These are phyloP conservation scores for Boechera stricta DNA, from an alignment of 345 rosid genomes.

Conservation along the genomic window DNA sequence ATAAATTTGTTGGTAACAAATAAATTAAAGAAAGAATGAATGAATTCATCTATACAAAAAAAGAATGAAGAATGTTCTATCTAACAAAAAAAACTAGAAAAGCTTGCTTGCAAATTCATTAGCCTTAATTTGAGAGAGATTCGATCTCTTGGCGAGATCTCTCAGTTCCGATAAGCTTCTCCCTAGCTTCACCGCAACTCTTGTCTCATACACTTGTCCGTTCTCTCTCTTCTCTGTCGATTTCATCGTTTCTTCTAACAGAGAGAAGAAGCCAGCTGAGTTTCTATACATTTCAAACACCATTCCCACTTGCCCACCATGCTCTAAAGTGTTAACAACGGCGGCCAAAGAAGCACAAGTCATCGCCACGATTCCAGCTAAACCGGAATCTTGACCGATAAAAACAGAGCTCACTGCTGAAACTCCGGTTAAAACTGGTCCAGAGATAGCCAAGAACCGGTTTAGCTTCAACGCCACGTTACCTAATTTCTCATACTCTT, in stretches of 20 bases:
- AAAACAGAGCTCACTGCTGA: slow-evolving; percentile 43
- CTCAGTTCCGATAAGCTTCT: slow-evolving; percentile 47
- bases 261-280: slow-evolving; percentile 46
- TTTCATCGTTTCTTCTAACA: slow-evolving; percentile 43
- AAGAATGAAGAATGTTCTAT: slow-evolving; percentile 25
- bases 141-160: slow-evolving; percentile 45
- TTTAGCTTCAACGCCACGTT: slow-evolving; percentile 43
- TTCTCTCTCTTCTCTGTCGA: slow-evolving; percentile 42
- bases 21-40: slow-evolving; percentile 42
- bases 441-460: slow-evolving; percentile 47
- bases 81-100: slow-evolving; percentile 34
- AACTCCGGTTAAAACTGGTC: slow-evolving; percentile 44
- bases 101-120: slow-evolving; percentile 52
- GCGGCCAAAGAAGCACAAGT: slow-evolving; percentile 41
- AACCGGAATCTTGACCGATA: slow-evolving; percentile 41
- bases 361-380: slow-evolving; percentile 34
- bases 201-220: slow-evolving; percentile 46
- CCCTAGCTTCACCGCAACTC: slow-evolving; percentile 48
- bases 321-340: slow-evolving; percentile 46
- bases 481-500: slow-evolving; percentile 55
- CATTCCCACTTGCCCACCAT: slow-evolving; percentile 53
- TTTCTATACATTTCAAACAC: slow-evolving; percentile 52
- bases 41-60: slow-evolving; percentile 30
- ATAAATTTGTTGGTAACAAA: slow-evolving; percentile 7
- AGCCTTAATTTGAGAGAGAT: slow-evolving; percentile 29